phyloP scores from a whole-genome alignment of 1,139 yeast genomes.

The Trichomonascaceae sp. region DNA sequence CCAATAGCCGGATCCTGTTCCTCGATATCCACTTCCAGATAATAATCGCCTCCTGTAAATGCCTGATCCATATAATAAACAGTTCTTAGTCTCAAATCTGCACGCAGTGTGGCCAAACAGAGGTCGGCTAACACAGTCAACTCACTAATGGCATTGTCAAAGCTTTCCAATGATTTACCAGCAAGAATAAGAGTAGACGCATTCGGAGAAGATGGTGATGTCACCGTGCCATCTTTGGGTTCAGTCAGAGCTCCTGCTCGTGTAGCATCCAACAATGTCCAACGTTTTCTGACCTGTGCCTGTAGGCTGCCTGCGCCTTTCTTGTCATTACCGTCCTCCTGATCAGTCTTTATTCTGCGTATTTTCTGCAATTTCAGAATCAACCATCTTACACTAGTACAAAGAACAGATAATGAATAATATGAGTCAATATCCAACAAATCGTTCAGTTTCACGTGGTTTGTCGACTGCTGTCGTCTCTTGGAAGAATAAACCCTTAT shows the following conservation, averaged over 20 bases:
- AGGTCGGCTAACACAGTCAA: slow-evolving; percentile 45
- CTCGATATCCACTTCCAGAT: slow-evolving; percentile 46
- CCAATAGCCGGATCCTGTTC: slow-evolving; percentile 61
- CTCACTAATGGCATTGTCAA: slow-evolving; percentile 42
- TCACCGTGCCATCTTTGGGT: slow-evolving; percentile 2
- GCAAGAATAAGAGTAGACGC: slow-evolving; percentile 20
- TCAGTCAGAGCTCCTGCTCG: slow-evolving; percentile 11
- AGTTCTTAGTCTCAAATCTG: slow-evolving; percentile 58
- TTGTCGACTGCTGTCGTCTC: slow-evolving; percentile 14
- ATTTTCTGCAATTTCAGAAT: slow-evolving; percentile 19
- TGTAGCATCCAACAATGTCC: slow-evolving; percentile 28
- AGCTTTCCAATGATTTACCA: slow-evolving; percentile 41
- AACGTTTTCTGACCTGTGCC: slow-evolving; percentile 26
- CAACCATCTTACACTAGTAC: slow-evolving; percentile 26
- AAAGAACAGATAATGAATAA: slow-evolving; percentile 21
- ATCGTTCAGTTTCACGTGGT: slow-evolving; percentile 15
- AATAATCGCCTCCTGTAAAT: slow-evolving; percentile 35
- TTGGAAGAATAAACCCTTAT: slow-evolving; percentile 13
- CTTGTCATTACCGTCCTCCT: slow-evolving; percentile 9
- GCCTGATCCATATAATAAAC: slow-evolving; percentile 53
- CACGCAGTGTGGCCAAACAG: slow-evolving; percentile 53
- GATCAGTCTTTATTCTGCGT: slow-evolving; percentile 18
- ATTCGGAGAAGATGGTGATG: slow-evolving; percentile 11
- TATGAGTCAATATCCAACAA: slow-evolving; percentile 22
- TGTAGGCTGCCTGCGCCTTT: slow-evolving; percentile 12